Percentiles rank a stretch among this genome's conserved stretches.
Conservation (phyloP, 345 rosid species). For the Theobroma cacao region DNA sequence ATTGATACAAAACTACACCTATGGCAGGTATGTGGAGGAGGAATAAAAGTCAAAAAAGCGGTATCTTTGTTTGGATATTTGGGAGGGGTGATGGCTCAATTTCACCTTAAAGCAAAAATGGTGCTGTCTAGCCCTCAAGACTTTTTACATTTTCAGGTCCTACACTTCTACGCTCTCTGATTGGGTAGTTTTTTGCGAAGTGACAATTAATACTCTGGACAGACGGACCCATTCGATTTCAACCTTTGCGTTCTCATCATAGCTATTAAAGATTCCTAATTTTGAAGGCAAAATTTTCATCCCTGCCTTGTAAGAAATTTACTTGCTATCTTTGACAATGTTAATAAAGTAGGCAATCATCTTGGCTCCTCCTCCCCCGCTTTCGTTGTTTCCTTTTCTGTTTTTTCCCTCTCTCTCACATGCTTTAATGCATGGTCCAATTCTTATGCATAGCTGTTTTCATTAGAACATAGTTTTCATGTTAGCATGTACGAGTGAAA, state of each 20-base stretch:
- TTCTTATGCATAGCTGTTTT: not conserved
- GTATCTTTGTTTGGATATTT: not conserved
- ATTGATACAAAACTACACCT: not conserved
- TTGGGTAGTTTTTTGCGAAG: not conserved
- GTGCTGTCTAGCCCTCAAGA: not conserved
- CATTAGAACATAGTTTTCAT: too few relatives aligned
- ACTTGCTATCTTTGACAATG: not conserved
- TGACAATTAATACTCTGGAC: not conserved
- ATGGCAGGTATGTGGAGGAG: not conserved
- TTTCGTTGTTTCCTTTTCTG: not conserved
- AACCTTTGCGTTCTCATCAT: not conserved
- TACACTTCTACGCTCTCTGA: not conserved
- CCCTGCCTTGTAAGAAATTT: not conserved
- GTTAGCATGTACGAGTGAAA: too few relatives aligned
- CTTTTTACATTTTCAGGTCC: not conserved
- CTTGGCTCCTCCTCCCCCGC: not conserved
- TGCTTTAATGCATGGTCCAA: not conserved
- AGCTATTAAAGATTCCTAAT: not conserved
- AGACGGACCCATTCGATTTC: not conserved
- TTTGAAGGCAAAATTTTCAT: not conserved
- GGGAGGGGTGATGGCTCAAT: not conserved
- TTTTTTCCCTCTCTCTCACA: not conserved
- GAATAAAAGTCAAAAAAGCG: not conserved
- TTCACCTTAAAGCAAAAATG: constrained; percentile 13
- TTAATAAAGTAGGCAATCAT: not conserved